These are phyloP conservation scores for Diaporthe citri DNA, from an alignment of 2,329 filamentous ascomycete genomes.

Conservation along the genomic window DNA sequence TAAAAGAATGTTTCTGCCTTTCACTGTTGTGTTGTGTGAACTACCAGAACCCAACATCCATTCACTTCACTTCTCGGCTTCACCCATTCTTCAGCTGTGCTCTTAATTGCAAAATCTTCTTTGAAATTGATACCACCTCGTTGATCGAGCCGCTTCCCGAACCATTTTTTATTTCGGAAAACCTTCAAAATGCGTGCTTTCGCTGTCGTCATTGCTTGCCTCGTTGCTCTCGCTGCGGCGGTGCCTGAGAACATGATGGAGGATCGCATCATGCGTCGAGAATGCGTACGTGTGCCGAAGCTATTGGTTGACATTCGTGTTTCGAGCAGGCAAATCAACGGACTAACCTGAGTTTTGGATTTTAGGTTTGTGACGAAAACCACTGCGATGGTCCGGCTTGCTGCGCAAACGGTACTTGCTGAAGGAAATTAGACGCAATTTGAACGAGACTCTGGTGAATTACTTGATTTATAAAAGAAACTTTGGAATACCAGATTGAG, in stretches of 20 bases:
- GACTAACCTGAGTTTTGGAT: background rate
- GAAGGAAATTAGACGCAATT: background rate
- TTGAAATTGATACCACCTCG: background rate
- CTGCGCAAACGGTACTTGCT: conserved; percentile 27
- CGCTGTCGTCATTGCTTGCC: conserved; percentile 6
- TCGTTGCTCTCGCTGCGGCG: conserved; percentile 8
- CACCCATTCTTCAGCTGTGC: background rate
- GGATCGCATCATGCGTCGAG: conserved; percentile 18
- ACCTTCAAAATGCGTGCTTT: conserved; percentile 4
- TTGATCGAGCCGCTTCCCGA: background rate
- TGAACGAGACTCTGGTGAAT: background rate
- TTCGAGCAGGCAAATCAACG: too few relatives aligned
- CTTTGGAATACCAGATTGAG: background rate
- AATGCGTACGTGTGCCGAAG: background rate
- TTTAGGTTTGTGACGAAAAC: conserved; percentile 13
- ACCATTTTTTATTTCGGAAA: background rate
- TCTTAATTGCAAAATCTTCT: background rate
- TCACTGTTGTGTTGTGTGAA: background rate
- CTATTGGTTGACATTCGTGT: background rate
- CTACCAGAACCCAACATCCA: background rate
- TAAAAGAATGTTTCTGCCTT: conserved; percentile 1
- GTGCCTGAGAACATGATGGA: conserved; percentile 25
- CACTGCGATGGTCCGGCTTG: conserved; percentile 16
- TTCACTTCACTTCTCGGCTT: background rate
- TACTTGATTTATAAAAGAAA: too few relatives aligned